A percentile compares a stretch with the other conserved stretches of the same genome.
These are phyloP conservation scores for Alternaria sp. DNA, from an alignment of 2,329 filamentous ascomycete species.

Conservation along the genomic window DNA sequence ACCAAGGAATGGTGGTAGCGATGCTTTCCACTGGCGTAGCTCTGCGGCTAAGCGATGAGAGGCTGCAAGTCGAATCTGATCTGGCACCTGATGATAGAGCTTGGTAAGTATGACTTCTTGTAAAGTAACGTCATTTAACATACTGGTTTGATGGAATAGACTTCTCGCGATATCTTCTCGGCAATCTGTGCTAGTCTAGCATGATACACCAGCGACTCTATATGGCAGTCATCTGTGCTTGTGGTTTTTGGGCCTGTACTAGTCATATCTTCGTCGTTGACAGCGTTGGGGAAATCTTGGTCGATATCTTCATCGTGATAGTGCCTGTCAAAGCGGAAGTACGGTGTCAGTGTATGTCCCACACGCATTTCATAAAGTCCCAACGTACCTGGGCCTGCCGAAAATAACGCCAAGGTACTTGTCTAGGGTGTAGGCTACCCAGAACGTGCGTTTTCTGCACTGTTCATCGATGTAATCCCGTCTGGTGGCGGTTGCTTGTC, in stretches of 20 bases:
- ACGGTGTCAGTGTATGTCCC: too few relatives aligned
- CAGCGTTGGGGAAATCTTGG: constrained; percentile 63
- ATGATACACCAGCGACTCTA: constrained; percentile 60
- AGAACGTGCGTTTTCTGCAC: constrained; percentile 66
- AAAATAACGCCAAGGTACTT: constrained; percentile 59
- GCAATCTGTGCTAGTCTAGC: constrained; percentile 51
- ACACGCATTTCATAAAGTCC: too few relatives aligned
- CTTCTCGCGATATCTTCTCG: constrained; percentile 41
- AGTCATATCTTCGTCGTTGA: constrained; percentile 67
- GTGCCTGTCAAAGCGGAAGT: not conserved
- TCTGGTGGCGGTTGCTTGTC: constrained; percentile 14
- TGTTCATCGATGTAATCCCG: constrained; percentile 59
- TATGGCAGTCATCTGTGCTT: constrained; percentile 57
- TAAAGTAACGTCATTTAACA: not conserved
- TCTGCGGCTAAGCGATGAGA: constrained; percentile 52
- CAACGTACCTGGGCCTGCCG: not conserved
- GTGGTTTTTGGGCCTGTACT: constrained; percentile 45
- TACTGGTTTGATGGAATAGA: constrained; percentile 46
- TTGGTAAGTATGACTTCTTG: not conserved
- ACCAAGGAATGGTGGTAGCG: constrained; percentile 56
- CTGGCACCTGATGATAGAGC: constrained; percentile 16
- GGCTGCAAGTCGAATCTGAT: constrained; percentile 48
- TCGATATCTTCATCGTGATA: constrained; percentile 68
- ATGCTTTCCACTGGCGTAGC: constrained; percentile 44
- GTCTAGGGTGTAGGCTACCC: constrained; percentile 69